phyloP scores from a whole-genome alignment of 495 filamentous ascomycete species.

The Penicillium chermesinum region DNA sequence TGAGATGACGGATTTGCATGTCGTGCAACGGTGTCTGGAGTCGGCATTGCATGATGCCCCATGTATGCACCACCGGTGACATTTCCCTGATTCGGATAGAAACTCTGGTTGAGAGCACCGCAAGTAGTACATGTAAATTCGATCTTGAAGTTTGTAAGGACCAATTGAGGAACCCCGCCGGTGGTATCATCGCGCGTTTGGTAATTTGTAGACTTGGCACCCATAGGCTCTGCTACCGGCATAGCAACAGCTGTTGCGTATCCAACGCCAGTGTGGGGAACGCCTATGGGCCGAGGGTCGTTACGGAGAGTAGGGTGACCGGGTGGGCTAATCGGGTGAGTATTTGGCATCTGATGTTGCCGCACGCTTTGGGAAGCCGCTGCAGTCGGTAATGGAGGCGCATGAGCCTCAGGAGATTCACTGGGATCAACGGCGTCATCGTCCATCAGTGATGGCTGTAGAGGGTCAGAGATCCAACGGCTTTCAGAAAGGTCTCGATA shows the following conservation, averaged over 20 bases:
- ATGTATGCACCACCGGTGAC: constrained; percentile 33
- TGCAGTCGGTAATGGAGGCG: constrained; percentile 10
- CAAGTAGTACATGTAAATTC: constrained; percentile 43
- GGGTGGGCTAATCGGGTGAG: constrained; percentile 17
- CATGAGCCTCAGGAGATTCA: constrained; percentile 18
- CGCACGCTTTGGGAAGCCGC: constrained; percentile 19
- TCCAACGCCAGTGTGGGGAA: constrained; percentile 22
- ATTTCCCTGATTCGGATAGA: constrained; percentile 42
- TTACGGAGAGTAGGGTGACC: constrained; percentile 18
- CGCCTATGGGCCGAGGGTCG: constrained; percentile 14
- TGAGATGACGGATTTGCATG: constrained; percentile 19
- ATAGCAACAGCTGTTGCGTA: constrained; percentile 17
- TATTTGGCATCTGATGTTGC: constrained; percentile 17
- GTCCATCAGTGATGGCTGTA: constrained; percentile 27
- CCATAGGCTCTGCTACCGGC: constrained; percentile 15
- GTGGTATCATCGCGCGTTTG: constrained; percentile 22
- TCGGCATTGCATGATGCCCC: constrained; percentile 22
- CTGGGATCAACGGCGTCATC: constrained; percentile 22
- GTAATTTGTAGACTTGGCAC: constrained; percentile 24
- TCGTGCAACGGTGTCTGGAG: constrained; percentile 15
- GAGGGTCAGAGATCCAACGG: constrained; percentile 34
- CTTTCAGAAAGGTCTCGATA: constrained; percentile 29
- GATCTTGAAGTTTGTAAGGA: constrained; percentile 42
- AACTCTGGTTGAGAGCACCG: constrained; percentile 42
- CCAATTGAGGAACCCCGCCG: constrained; percentile 24